A percentile compares a stretch with the other conserved stretches of the same genome.
Evolutionary conservation across 495 filamentous ascomycete genomes (phyloP).

Genomic region (Rhypophila decipiens): DNA sequence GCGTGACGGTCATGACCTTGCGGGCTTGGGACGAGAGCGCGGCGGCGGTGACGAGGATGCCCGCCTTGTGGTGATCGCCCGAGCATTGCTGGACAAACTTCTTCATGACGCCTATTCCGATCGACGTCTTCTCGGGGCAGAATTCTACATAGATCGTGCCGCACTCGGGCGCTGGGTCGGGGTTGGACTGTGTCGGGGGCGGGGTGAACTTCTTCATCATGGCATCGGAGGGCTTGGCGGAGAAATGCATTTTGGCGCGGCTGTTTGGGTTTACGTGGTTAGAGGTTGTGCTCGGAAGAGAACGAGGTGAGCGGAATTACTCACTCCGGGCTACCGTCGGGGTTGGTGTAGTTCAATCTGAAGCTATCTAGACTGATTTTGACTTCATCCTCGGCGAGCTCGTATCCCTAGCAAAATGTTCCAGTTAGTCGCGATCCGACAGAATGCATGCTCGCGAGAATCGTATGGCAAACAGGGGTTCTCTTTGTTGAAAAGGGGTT

Average conservation of each 20-base stretch:
- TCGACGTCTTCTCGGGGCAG: conserved; percentile 56
- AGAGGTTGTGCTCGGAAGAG: conserved; percentile 7
- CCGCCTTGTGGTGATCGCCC: conserved; percentile 73
- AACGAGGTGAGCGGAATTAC: conserved; percentile 15
- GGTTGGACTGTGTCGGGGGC: conserved; percentile 55
- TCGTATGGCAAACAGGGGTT: not conserved
- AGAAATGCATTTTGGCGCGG: conserved; percentile 77
- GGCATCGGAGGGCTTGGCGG: conserved; percentile 67
- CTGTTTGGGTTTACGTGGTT: conserved; percentile 36
- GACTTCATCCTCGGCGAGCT: conserved; percentile 83
- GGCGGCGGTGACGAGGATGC: conserved; percentile 79
- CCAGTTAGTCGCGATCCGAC: no score
- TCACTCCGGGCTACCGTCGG: conserved; percentile 67
- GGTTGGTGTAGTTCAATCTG: conserved; percentile 55
- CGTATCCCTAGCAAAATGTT: conserved; percentile 96
- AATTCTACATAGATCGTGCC: conserved; percentile 94
- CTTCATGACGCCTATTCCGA: conserved; percentile 89
- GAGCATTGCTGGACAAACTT: conserved; percentile 76
- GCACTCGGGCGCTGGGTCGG: conserved; percentile 61
- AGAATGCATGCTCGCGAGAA: not conserved
- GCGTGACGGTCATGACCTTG: conserved; percentile 67
- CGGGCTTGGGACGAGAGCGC: conserved; percentile 77
- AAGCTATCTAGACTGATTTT: conserved; percentile 75
- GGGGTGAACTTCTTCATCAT: conserved; percentile 82
- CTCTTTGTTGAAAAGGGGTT: not conserved